Evolutionary conservation across 345 rosid genomes (phyloP), one percentile per base, ranked within the genome.

Genomic region (Bretschneidera sinensis): DNA sequence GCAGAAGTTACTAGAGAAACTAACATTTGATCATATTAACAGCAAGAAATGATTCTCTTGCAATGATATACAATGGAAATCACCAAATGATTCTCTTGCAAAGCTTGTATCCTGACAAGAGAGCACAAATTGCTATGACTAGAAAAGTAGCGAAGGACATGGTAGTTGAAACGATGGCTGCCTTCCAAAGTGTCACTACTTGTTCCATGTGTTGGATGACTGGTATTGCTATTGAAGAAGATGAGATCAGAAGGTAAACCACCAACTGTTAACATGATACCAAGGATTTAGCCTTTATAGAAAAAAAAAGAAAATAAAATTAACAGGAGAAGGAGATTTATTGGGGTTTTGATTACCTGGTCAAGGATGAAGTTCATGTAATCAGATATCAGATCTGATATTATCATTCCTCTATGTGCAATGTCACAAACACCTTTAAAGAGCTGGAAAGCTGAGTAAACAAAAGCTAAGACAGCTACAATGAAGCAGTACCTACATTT

Each of bases 71-170:
- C 45, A 39, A 2, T 39, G 15, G 45, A 39, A 71, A 33, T 75
- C 71, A 75, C 89, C 96, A 88, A 43, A 61, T 77, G 64, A 85
- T 75, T 81, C 95, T 84, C 81, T 88, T 88, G 61, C 94, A 91
- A 55, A 88, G 98, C 80, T 71, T 88, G 83, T 86, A 81, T 17
- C 96, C 94, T 15, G 94, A 85, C 35, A 88, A 43, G 57, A 81
- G 57, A 61, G 79, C 60, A 54, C 80, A 84, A 47, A 54, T 51
- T 54, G 69, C 81, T 17, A 80, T 43, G 51, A 77, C 60, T 2
- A 79, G n/a, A 75, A 82, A 86, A n/a, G 78, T 64, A 54, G 73
- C 76, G 14, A 78, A 73, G 54, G 91, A 83, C 79, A 79, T 69
- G 51, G 66, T 54, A 21, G 71, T 67, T 25, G 89, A 79, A 57